A percentile compares a stretch with the other conserved stretches of the same genome.
Evolutionary conservation across 1,139 yeast species (phyloP).

Genomic region (Geotrichum carabidarum): DNA sequence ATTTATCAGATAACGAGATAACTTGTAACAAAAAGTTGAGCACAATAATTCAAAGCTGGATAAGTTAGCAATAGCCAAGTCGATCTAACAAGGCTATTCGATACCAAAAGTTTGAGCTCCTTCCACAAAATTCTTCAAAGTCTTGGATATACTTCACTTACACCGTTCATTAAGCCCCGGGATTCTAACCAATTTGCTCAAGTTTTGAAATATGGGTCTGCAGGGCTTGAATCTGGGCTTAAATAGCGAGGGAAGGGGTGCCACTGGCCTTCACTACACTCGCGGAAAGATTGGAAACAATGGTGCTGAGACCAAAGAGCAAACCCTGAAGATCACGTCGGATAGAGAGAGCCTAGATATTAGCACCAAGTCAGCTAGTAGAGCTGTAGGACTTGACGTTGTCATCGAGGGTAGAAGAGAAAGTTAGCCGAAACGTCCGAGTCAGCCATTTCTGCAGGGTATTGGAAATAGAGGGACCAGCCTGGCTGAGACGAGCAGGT

Average conservation of each 20-base stretch:
- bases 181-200: background rate
- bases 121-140: too few relatives aligned
- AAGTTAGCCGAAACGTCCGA: background rate
- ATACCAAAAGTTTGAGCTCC: too few relatives aligned
- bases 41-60: too few relatives aligned
- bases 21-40: too few relatives aligned
- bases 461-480: background rate
- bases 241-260: background rate
- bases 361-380: constrained; percentile 2
- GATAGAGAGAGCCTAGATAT: background rate
- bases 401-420: background rate
- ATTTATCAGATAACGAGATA: too few relatives aligned
- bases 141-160: background rate
- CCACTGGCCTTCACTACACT: background rate
- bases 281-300: background rate
- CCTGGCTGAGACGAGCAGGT: background rate
- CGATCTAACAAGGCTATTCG: too few relatives aligned
- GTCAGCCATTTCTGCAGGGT: background rate
- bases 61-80: too few relatives aligned
- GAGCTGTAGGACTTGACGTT: background rate
- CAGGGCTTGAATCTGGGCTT: background rate
- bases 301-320: background rate
- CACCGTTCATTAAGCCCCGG: background rate
- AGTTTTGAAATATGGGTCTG: background rate
- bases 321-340: background rate